Base-by-base conservation (phyloP, 192 early-diverging fungal genomes). In the Funneliformis mosseae region DNA sequence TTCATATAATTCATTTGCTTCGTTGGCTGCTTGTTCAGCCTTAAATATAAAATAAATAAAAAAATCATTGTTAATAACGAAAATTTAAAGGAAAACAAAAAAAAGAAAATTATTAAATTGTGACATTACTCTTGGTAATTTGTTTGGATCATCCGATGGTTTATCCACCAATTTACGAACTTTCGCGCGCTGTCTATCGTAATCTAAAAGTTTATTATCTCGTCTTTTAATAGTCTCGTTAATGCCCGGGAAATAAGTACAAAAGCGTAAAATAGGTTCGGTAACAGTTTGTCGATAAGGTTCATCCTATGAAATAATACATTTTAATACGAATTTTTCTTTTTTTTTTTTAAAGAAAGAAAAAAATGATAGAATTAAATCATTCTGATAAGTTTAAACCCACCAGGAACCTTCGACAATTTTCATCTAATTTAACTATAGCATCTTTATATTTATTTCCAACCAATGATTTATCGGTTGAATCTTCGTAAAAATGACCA, bases 181-280 rank as follows among this genome's bases (percentile, higher is more conserved):
- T 81, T 90, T 91, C 18, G 89, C 89, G 10, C 90, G 85, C 8
- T 90, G 86, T 48, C 91, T 86, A 79, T 99, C 98, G 82, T 97
- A 95, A 81, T 99, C 98, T 9, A 97, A 87, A 25, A 96, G 81
- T 80, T 97, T 96, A 79, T 94, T 93, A 68, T 94, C 87, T 48
- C 97, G 92, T 77, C 95, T 93, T 83, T 94, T 95, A 38, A 97
- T 95, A 21, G 94, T 93, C 80, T 97, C 95, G 83, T 97, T 96
- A 80, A 97, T 91, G 76, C 97, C 96, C 5, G 98, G 97, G 79
- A 99, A 93, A 73, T 93, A 97, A 71, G 88, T 91, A 75, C 91
- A 91, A 82, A 95, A 93, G 76, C 94, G 91, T 33, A 93, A 94
- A 67, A 99, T 85, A 3, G 98, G 97, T 61, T 99, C 93, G 76